These are phyloP conservation scores for Leucocoprinus leucothites DNA, from an alignment of 768 basidiomycete species.

Conservation along the genomic window DNA sequence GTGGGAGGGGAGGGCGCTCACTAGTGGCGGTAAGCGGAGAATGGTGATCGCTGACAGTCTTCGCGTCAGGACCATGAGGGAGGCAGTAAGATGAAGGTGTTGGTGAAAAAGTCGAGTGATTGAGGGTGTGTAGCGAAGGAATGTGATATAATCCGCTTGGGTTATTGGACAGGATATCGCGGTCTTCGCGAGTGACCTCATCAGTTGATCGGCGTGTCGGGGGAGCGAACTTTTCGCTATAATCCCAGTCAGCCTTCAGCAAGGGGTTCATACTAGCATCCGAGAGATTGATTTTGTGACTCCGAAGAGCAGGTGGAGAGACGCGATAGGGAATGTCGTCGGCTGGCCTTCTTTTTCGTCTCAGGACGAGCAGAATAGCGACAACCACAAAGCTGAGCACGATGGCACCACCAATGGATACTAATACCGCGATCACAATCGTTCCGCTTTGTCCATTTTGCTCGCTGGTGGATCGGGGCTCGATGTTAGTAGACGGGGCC, in stretches of 20 bases:
- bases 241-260: neutral
- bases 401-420: neutral
- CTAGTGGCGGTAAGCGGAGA: neutral
- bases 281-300: neutral
- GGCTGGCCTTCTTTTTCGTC: neutral
- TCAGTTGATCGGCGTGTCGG: neutral
- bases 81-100: neutral
- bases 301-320: neutral
- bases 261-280: neutral
- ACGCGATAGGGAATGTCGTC: neutral
- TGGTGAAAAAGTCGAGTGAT: neutral
- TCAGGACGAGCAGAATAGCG: neutral
- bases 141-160: neutral
- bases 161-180: neutral
- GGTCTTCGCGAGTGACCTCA: neutral
- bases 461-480: neutral
- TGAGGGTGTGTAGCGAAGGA: neutral
- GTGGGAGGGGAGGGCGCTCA: conserved; percentile 1
- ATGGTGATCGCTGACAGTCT: neutral
- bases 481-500: neutral
- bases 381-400: neutral
- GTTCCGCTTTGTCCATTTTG: neutral
- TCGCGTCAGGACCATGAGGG: neutral
- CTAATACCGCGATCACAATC: neutral
- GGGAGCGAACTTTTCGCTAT: neutral